These are phyloP conservation scores for Vinca major DNA, from an alignment of 305 asterid genomes.

Conservation along the genomic window DNA sequence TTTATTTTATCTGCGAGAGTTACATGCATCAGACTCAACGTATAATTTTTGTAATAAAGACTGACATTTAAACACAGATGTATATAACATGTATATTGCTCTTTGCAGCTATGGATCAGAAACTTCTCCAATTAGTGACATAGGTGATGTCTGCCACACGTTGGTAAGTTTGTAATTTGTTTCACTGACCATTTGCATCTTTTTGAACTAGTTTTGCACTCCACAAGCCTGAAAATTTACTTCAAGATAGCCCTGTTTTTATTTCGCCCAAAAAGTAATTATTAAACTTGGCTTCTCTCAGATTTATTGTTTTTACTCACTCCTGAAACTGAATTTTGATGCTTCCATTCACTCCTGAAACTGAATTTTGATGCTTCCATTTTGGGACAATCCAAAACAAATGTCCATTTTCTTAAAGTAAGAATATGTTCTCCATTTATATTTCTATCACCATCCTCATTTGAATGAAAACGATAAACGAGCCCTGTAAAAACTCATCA, in stretches of 20 bases:
- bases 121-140: constrained; percentile 61
- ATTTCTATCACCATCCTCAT: not conserved
- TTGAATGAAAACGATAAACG: not conserved
- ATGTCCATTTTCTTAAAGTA: not conserved
- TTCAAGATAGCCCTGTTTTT: not conserved
- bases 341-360: not conserved
- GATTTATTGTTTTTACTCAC: not conserved
- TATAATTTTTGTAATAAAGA: not conserved
- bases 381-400: not conserved
- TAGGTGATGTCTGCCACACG: constrained; percentile 70
- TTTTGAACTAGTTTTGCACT: constrained; percentile 5
- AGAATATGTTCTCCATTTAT: not conserved
- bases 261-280: not conserved
- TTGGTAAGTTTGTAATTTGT: constrained; percentile 33
- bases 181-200: not conserved
- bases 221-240: not conserved
- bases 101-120: constrained; percentile 80
- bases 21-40: not conserved
- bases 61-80: not conserved
- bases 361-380: not conserved
- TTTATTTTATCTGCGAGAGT: not conserved
- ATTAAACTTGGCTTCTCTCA: not conserved
- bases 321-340: not conserved
- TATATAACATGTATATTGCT: constrained; percentile 4
- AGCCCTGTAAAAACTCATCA: not conserved